Evolutionary conservation across 768 basidiomycete species (phyloP), one percentile per base, ranked within the genome.

Genomic region (Lanmaoa pseudosensibilis): DNA sequence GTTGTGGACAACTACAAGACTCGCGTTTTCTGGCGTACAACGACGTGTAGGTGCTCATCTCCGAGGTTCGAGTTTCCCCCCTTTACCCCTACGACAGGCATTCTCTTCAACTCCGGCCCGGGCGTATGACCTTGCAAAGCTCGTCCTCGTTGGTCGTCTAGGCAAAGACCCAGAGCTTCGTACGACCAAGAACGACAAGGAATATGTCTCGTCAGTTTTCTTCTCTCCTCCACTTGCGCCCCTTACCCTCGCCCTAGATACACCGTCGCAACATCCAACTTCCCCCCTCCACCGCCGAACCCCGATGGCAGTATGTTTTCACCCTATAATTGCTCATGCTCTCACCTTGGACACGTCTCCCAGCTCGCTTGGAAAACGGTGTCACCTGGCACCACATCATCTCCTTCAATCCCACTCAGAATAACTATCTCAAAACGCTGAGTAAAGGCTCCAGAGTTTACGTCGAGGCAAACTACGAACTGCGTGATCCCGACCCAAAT

Each of bases 331-430:
- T 16, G 18, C 16, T 48, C 30, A n/a, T 52, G 59, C 6, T 38
- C 51, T 55, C 39, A 40, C 21, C 37, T 18, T n/a, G 3, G 16
- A 52, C 19, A 23, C 37, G 13, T 46, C 19, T 46, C 48, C n/a
- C 47, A 90, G 88, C 80, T 61, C 83, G 84, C 46, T 66, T 71
- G 13, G 76, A 78, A 27, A 62, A 78, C 5, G 77, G 74, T 15
- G 80, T 88, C 9, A 87, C 88, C 23, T 95, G 86, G 83, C 92
- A 94, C 66, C 77, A 84, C 44, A 63, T 95, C 46, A 65, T 92
- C 46, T 92, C 87, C 25, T 94, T 94, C 77, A 74, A 75, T n/a
- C 78, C 83, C 9, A 5, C 43, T 39, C 64, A 83, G n/a, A 86
- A 86, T 61, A 83, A 76, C 56, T 90, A 81, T 64, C 81, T 95